These are phyloP conservation scores for Volvariella volvacea DNA, from an alignment of 1,284 basidiomycete genomes.

Conservation along the genomic window DNA sequence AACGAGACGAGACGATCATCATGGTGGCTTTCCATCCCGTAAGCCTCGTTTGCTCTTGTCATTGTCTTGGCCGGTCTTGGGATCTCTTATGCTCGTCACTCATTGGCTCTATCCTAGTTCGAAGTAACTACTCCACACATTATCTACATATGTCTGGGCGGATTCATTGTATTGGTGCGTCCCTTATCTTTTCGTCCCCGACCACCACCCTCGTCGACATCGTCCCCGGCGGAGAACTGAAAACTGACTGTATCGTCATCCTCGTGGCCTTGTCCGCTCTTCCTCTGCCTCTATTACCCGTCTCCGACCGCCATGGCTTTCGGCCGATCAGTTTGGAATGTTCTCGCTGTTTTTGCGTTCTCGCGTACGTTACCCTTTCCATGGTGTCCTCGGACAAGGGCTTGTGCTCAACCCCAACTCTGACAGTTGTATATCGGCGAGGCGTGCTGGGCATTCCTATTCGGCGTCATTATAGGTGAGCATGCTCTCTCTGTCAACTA, in stretches of 20 bases:
- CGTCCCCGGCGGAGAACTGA: no score
- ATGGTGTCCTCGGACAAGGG: not conserved
- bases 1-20: not conserved
- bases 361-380: constrained; percentile 40
- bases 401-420: not conserved
- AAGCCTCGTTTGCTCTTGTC: constrained; percentile 16
- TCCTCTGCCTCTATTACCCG: not conserved
- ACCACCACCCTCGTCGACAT: not conserved
- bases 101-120: constrained; percentile 42
- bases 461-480: constrained; percentile 86
- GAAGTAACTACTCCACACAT: constrained; percentile 66
- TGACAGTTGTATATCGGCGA: constrained; percentile 87
- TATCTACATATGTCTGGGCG: constrained; percentile 79
- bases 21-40: constrained; percentile 15
- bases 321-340: constrained; percentile 73
- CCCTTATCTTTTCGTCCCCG: not conserved
- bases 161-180: constrained; percentile 72
- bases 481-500: constrained; percentile 4
- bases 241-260: no score
- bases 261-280: not conserved
- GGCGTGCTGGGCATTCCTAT: constrained; percentile 91
- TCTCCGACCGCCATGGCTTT: no score
- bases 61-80: not conserved
- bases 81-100: constrained; percentile 5
- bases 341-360: constrained; percentile 92